phyloP scores from a whole-genome alignment of 305 asterid genomes.

The Fraxinus velutina region DNA sequence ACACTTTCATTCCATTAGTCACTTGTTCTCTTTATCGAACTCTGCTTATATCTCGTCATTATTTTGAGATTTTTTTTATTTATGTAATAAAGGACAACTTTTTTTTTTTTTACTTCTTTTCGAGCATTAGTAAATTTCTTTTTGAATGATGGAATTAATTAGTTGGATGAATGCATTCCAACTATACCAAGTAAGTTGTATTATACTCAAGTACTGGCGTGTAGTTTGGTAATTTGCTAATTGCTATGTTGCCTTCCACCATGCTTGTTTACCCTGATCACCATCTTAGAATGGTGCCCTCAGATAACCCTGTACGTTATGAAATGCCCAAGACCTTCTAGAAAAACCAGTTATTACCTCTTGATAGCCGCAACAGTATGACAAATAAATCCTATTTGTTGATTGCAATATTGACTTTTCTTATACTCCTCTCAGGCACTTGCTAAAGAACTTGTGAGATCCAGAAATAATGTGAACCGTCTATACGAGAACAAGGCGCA shows the following conservation, averaged over 20 bases:
- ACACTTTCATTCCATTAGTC: neutral
- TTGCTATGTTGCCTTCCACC: neutral
- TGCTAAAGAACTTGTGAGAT: conserved; percentile 76
- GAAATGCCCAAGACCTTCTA: neutral
- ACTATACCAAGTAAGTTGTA: neutral
- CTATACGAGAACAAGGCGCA: conserved; percentile 81
- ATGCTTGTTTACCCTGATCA: neutral
- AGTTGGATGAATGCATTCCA: neutral
- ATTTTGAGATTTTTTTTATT: neutral
- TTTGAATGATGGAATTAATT: neutral
- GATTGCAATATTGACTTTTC: neutral
- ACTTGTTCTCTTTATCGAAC: neutral
- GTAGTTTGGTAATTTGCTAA: neutral
- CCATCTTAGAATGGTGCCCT: neutral
- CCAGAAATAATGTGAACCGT: conserved; percentile 68
- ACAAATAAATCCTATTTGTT: neutral
- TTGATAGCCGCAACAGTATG: neutral
- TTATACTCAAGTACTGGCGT: neutral
- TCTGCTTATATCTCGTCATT: neutral
- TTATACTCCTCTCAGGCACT: conserved; percentile 45
- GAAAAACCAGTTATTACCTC: neutral
- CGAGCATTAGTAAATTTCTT: neutral
- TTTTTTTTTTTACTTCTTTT: neutral
- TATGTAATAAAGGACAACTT: neutral
- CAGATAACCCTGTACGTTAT: neutral